These are phyloP conservation scores for Globisporangium ultimum DNA, from an alignment of 352 stramenopile genomes.

Conservation along the genomic window DNA sequence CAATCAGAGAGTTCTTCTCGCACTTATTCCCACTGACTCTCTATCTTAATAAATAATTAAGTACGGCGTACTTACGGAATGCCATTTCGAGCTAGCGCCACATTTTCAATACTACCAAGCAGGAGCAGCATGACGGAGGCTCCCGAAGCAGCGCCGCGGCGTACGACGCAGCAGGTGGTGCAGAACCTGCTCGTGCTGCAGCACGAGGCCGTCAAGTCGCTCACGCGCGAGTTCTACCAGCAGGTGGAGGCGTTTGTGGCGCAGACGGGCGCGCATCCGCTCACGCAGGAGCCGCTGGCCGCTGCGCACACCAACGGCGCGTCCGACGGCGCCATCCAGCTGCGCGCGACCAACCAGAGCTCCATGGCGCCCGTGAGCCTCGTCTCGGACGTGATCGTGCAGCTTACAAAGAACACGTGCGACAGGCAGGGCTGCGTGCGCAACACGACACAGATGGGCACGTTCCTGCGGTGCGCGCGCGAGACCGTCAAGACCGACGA, in stretches of 20 bases:
- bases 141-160: too few relatives aligned
- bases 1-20: too few relatives aligned
- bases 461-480: constrained; percentile 32
- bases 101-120: neutral
- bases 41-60: too few relatives aligned
- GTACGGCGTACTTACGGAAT: too few relatives aligned
- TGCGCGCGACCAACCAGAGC: neutral
- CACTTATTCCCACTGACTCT: too few relatives aligned
- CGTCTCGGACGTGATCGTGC: constrained; percentile 39
- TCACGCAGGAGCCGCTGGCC: constrained; percentile 24
- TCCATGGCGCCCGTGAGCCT: constrained; percentile 17
- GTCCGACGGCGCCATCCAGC: constrained; percentile 26
- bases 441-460: constrained; percentile 30
- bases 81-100: too few relatives aligned
- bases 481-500: constrained; percentile 39
- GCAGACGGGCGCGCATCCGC: constrained; percentile 43
- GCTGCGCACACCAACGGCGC: constrained; percentile 15
- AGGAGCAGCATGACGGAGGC: constrained; percentile 2
- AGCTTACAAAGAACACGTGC: constrained; percentile 39
- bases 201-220: constrained; percentile 35
- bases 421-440: constrained; percentile 28
- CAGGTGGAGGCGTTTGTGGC: constrained; percentile 64
- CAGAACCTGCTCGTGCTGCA: constrained; percentile 65
- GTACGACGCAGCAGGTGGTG: constrained; percentile 26
- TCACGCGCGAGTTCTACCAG: constrained; percentile 56